Percentiles rank a stretch among this genome's conserved stretches.
Conservation (phyloP, 768 basidiomycete genomes). For the Podaxis rugospora region DNA sequence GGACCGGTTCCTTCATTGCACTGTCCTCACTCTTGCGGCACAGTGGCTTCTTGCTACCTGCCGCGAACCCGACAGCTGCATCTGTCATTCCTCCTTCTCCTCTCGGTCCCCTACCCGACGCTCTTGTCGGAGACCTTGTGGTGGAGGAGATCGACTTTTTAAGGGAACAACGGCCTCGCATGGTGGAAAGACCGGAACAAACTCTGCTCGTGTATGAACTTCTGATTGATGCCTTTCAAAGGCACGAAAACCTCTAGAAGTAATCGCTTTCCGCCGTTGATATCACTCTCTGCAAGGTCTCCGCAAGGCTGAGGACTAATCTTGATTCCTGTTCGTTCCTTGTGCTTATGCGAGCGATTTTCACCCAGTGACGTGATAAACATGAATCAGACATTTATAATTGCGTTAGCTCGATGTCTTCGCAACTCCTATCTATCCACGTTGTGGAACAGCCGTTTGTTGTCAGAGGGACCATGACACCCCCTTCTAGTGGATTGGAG, state of each 20-base stretch:
- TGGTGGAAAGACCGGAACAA: constrained; percentile 77
- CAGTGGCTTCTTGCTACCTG: constrained; percentile 40
- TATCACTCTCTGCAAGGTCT: neutral
- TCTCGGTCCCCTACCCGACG: constrained; percentile 52
- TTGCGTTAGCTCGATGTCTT: neutral
- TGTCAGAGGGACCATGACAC: neutral
- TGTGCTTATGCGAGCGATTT: neutral
- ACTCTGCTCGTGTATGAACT: constrained; percentile 60
- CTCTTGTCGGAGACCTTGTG: constrained; percentile 51
- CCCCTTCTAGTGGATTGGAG: neutral
- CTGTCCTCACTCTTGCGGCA: constrained; percentile 73
- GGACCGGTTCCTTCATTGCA: constrained; percentile 84
- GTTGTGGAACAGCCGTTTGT: neutral
- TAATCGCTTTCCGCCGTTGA: neutral
- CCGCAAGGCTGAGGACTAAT: neutral
- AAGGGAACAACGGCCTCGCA: constrained; percentile 75
- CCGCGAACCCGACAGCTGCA: constrained; percentile 24
- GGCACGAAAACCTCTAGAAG: neutral
- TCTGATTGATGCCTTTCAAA: constrained; percentile 27
- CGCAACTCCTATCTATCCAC: constrained; percentile 1
- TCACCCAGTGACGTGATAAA: neutral
- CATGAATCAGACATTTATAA: neutral
- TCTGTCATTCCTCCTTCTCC: constrained; percentile 42
- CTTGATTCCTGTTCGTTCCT: neutral
- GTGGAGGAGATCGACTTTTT: constrained; percentile 71